Evolutionary conservation across 805 yeast species (phyloP), one percentile per base, ranked within the genome.

Genomic region (Yamadazyma laniorum): DNA sequence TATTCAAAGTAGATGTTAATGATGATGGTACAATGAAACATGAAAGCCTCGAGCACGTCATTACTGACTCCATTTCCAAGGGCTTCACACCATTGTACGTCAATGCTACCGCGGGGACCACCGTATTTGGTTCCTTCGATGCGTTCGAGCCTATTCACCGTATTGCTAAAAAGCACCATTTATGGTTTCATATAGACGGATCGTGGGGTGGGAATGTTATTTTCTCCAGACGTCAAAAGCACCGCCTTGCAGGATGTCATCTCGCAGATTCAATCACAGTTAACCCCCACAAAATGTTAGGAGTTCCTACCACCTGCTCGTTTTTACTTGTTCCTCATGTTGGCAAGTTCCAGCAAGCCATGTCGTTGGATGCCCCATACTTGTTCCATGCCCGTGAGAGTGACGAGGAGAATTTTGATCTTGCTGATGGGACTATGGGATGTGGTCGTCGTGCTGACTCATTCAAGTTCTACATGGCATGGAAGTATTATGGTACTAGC

Each of bases 391-490:
- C 72, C 4, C 50, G 70, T 17, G 70, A 66, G 33, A 68, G 70
- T 39, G 58, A 63, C n/a, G 75, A 67, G 3, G 83, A 75, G 18
- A 79, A 75, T 57, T 83, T 67, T 52, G 95, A 86, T 49, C 72
- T 86, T 39, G 95, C 91, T 1, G 91, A 85, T 56, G 95, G 93
- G 11, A 87, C 95, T 2, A 81, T 87, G 90, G 95, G 95, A 6
- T 86, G 95, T 56, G 95, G 95, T 11, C 75, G 95, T 49, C 72
- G 95, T 38, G 79, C 93, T 0, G 95, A 87, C 57, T 76, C 91
- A 3, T 64, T 86, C 57, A 86, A 86, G 60, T 69, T 87, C 51
- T 86, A 82, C 56, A 57, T 87, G 55, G 79, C 85, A 1, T 86
- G 95, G 95, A 65, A 81, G 42, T 87, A 82, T 67, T 87, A 81